A percentile compares a stretch with the other conserved stretches of the same genome.
Evolutionary conservation across 768 basidiomycete genomes (phyloP).

Genomic region (Mycena chlorophos): DNA sequence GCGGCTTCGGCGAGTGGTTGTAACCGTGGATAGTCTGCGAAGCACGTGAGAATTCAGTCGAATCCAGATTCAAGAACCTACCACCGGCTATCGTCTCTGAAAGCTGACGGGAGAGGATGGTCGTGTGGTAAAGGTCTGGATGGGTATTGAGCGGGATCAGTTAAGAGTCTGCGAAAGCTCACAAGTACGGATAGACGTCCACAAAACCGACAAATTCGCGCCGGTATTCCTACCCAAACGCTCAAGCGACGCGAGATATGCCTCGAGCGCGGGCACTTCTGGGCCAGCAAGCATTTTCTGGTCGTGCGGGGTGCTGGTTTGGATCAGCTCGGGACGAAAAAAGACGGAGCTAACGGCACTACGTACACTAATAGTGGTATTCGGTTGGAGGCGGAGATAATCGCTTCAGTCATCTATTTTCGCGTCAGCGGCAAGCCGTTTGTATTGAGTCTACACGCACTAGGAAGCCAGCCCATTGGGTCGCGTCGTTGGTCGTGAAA

Average conservation of each 20-base stretch:
- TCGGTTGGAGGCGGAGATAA: neutral
- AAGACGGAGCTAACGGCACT: neutral
- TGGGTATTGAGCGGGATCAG: too few relatives aligned
- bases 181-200: neutral
- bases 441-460: neutral
- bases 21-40: neutral
- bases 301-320: conserved; percentile 2
- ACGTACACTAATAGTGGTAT: conserved; percentile 2
- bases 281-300: conserved; percentile 9
- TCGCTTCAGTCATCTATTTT: conserved; percentile 4
- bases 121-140: neutral
- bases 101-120: neutral
- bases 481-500: neutral
- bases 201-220: neutral
- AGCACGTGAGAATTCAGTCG: neutral
- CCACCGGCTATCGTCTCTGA: neutral
- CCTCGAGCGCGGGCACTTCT: neutral
- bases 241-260: neutral
- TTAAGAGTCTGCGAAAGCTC: neutral
- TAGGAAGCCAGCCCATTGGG: conserved; percentile 2
- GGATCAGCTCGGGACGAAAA: neutral
- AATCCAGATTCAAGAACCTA: neutral
- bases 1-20: too few relatives aligned
- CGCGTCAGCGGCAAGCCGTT: neutral
- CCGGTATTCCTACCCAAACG: neutral